phyloP scores from a whole-genome alignment of 164 flowering plant genomes.

The Vitis rotundifolia region DNA sequence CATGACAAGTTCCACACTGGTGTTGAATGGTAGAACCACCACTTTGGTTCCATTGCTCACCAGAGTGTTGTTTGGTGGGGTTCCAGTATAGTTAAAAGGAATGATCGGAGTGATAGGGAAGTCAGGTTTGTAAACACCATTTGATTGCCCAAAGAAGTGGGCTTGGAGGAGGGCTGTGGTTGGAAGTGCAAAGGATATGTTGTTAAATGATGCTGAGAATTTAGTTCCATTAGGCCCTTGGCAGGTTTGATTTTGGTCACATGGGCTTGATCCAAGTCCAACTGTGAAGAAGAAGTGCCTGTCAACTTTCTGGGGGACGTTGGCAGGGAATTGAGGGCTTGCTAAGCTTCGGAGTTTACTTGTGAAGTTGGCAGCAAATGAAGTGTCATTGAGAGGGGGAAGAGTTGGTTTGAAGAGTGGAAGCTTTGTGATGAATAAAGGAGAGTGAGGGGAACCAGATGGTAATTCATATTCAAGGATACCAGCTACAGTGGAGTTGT shows the following conservation, averaged over 20 bases:
- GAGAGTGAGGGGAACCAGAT: neutral
- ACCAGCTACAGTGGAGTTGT: slow-evolving; percentile 22
- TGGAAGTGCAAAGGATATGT: slow-evolving; percentile 32
- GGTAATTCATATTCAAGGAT: slow-evolving; percentile 25
- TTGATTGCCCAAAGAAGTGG: slow-evolving; percentile 21
- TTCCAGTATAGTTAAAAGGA: slow-evolving; percentile 27
- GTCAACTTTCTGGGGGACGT: slow-evolving; percentile 36
- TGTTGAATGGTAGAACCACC: slow-evolving; percentile 24
- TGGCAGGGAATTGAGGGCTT: slow-evolving; percentile 30
- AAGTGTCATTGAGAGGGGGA: slow-evolving; percentile 39
- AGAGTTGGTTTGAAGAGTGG: slow-evolving; percentile 31
- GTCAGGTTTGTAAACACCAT: slow-evolving; percentile 16
- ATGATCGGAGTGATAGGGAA: slow-evolving; percentile 20
- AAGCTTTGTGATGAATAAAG: slow-evolving; percentile 18
- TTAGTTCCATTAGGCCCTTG: slow-evolving; percentile 43
- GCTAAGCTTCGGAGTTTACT: slow-evolving; percentile 33
- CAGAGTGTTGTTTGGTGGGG: slow-evolving; percentile 25
- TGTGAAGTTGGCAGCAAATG: slow-evolving; percentile 25
- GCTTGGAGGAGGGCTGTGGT: slow-evolving; percentile 34
- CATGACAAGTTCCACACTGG: slow-evolving; percentile 28
- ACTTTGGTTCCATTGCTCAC: slow-evolving; percentile 28
- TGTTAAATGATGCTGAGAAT: slow-evolving; percentile 43
- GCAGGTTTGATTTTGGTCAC: slow-evolving; percentile 32
- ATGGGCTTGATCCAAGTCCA: slow-evolving; percentile 37
- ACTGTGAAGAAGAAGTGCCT: slow-evolving; percentile 35